These are phyloP conservation scores for Solanum piurae DNA, from an alignment of 257 asterid species.

Conservation along the genomic window DNA sequence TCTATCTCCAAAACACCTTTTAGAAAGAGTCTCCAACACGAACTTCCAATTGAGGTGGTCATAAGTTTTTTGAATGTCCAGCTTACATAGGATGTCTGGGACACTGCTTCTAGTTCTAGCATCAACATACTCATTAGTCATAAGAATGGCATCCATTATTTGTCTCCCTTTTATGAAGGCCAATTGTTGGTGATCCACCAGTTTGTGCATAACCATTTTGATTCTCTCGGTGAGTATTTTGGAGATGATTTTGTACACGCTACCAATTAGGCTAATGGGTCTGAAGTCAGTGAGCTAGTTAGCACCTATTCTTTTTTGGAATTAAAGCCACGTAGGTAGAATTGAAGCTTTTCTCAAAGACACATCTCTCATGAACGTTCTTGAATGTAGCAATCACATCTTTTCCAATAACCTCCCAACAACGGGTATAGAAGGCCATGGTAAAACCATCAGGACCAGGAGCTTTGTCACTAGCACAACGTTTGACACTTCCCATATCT, in stretches of 20 bases:
- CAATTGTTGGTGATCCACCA: neutral
- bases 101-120: neutral
- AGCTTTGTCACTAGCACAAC: neutral
- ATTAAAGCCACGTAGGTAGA: neutral
- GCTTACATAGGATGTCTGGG: neutral
- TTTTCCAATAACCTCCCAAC: neutral
- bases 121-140: neutral
- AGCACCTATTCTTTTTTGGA: neutral
- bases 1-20: neutral
- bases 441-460: neutral
- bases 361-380: neutral
- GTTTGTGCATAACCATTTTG: neutral
- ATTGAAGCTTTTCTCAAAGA: neutral
- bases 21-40: neutral
- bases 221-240: neutral
- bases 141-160: neutral
- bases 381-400: neutral
- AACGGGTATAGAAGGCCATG: neutral
- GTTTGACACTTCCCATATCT: neutral
- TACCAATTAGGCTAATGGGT: too few species aligned
- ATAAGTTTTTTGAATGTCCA: neutral
- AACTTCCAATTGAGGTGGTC: neutral
- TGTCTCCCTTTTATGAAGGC: neutral
- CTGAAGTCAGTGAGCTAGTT: too few species aligned
- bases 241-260: neutral